phyloP scores from a whole-genome alignment of 192 early-diverging fungal genomes.

The Linnemannia exigua region DNA sequence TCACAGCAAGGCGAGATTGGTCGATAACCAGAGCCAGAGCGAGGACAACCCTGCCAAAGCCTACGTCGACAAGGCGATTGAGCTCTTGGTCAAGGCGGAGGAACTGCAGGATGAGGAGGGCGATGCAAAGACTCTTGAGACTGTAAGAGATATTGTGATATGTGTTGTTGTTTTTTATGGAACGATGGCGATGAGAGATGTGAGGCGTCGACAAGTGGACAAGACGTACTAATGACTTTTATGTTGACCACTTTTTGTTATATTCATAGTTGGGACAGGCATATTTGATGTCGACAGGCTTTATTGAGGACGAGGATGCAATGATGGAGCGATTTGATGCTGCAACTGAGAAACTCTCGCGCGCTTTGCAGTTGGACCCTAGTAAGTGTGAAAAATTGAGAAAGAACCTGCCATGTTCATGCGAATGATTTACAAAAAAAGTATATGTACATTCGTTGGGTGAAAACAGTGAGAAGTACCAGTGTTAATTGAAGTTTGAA shows the following conservation, averaged over 20 bases:
- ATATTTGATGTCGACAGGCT: constrained; percentile 53
- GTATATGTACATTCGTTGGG: no score
- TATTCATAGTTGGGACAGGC: constrained; percentile 59
- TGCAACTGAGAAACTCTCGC: constrained; percentile 60
- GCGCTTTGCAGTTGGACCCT: constrained; percentile 61
- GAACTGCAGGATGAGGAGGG: constrained; percentile 31
- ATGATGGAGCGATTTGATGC: constrained; percentile 65
- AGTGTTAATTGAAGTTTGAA: no score
- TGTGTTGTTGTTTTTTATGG: neutral
- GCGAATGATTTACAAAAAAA: neutral
- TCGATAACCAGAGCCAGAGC: constrained; percentile 6
- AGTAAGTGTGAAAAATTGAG: constrained; percentile 19
- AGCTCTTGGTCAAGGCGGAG: constrained; percentile 41
- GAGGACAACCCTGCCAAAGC: constrained; percentile 24
- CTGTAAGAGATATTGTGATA: constrained; percentile 38
- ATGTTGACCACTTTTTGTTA: neutral
- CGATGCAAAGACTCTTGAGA: constrained; percentile 41
- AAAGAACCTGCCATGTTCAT: neutral
- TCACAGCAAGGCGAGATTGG: constrained; percentile 43
- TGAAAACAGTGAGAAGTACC: no score
- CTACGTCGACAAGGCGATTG: constrained; percentile 37
- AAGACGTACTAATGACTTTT: neutral
- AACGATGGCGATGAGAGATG: neutral
- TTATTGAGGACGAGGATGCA: constrained; percentile 66
- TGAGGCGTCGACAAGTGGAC: no score